Evolutionary conservation across 495 filamentous ascomycete species (phyloP).

Genomic region (Clavariopsis aquatica): DNA sequence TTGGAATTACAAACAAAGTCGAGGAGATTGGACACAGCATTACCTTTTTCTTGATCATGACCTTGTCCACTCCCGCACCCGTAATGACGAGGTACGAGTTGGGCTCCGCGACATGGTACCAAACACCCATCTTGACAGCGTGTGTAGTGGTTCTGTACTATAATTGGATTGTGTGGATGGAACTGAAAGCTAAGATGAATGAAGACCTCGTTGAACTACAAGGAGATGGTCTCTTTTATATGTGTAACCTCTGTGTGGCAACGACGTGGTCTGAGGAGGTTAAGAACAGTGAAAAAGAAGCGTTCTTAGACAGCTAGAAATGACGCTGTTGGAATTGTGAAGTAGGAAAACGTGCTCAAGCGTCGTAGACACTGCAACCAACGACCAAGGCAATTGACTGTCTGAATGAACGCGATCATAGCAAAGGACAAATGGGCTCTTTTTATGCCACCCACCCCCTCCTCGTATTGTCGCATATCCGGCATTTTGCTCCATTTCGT

Average conservation of each 20-base stretch:
- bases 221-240: not conserved
- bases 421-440: slow-evolving; percentile 1
- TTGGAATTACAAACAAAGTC: no score
- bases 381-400: not conserved
- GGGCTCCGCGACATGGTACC: slow-evolving; percentile 49
- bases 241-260: not conserved
- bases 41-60: slow-evolving; percentile 71
- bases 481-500: not conserved
- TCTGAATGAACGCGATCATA: not conserved
- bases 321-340: not conserved
- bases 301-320: no score
- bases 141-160: not conserved
- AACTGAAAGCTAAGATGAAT: not conserved
- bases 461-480: not conserved
- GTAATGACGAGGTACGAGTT: slow-evolving; percentile 77
- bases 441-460: not conserved
- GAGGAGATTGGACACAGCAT: no score
- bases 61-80: slow-evolving; percentile 67
- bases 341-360: not conserved
- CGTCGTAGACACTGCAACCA: not conserved
- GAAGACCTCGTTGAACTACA: not conserved
- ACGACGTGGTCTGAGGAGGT: not conserved
- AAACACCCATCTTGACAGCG: slow-evolving; percentile 27
- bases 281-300: not conserved
- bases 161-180: not conserved